A percentile compares a stretch with the other conserved stretches of the same genome.
Conservation (phyloP, 192 early-diverging fungal genomes). For the Anaeromyces robustus region DNA sequence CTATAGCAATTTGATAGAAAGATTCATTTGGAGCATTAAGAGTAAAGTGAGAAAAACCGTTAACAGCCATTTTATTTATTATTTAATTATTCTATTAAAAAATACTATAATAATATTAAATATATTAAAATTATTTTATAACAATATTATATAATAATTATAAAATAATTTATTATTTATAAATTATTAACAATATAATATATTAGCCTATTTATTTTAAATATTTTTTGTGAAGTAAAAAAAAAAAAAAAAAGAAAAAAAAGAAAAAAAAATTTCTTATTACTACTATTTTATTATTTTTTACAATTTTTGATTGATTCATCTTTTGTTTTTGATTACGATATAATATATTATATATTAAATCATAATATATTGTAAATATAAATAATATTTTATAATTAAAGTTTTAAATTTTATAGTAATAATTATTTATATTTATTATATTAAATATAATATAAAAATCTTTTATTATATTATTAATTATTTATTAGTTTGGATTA, state of each 20-base stretch:
- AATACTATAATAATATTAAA: neutral
- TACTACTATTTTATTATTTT: too few relatives aligned
- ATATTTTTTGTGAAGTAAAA: neutral
- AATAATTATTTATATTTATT: too few relatives aligned
- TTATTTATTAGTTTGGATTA: too few relatives aligned
- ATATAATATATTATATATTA: too few relatives aligned
- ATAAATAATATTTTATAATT: too few relatives aligned
- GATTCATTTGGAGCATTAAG: slow-evolving; percentile 8
- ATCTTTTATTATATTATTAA: too few relatives aligned
- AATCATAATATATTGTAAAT: too few relatives aligned
- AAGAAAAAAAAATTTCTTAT: neutral
- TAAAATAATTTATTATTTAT: neutral
- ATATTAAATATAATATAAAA: too few relatives aligned
- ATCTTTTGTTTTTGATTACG: too few relatives aligned
- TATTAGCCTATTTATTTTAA: neutral
- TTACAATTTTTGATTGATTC: too few relatives aligned
- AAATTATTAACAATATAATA: neutral
- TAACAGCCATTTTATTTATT: slow-evolving; percentile 1
- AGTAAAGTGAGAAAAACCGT: slow-evolving; percentile 17
- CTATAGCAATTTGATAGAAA: slow-evolving; percentile 12
- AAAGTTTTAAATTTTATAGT: too few relatives aligned
- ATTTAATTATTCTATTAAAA: neutral
- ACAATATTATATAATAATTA: neutral
- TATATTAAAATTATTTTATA: neutral
- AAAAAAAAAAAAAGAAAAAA: neutral